Evolutionary conservation across 768 basidiomycete genomes (phyloP).

Genomic region (Pholiota conissans): DNA sequence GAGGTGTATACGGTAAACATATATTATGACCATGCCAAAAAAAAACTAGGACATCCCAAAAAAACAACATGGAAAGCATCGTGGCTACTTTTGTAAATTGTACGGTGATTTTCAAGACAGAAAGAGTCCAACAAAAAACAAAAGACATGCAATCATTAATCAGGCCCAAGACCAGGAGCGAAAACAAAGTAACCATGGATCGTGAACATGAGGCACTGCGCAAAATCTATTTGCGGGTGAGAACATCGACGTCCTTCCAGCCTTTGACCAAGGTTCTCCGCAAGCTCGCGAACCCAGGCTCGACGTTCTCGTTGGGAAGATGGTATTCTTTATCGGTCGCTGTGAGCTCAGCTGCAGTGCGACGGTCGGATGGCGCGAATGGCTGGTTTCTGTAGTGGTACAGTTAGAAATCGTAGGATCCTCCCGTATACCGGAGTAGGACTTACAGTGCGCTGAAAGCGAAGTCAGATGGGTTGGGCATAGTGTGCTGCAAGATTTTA

Average conservation of each 20-base stretch:
- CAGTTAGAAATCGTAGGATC: background rate
- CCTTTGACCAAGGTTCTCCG: conserved; percentile 38
- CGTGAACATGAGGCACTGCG: background rate
- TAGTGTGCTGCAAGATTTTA: conserved; percentile 45
- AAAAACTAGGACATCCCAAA: no score
- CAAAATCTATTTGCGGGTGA: background rate
- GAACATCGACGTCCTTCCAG: conserved; percentile 40
- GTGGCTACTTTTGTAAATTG: no score
- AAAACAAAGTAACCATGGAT: no score
- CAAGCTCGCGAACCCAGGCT: conserved; percentile 35
- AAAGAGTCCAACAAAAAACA: no score
- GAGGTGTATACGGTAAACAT: no score
- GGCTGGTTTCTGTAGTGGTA: conserved; percentile 67
- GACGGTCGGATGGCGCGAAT: conserved; percentile 63
- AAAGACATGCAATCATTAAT: no score
- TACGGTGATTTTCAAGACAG: no score
- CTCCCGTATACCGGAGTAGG: background rate
- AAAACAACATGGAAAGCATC: no score
- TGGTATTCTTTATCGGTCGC: conserved; percentile 30
- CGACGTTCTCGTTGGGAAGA: conserved; percentile 24
- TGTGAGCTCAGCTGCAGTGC: conserved; percentile 53
- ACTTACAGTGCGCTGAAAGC: conserved; percentile 48
- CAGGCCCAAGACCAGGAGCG: no score
- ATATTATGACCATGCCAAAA: no score
- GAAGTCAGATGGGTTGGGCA: conserved; percentile 50